Base-by-base conservation (phyloP, 2,329 filamentous ascomycete species). In the Colletotrichum sp. region DNA sequence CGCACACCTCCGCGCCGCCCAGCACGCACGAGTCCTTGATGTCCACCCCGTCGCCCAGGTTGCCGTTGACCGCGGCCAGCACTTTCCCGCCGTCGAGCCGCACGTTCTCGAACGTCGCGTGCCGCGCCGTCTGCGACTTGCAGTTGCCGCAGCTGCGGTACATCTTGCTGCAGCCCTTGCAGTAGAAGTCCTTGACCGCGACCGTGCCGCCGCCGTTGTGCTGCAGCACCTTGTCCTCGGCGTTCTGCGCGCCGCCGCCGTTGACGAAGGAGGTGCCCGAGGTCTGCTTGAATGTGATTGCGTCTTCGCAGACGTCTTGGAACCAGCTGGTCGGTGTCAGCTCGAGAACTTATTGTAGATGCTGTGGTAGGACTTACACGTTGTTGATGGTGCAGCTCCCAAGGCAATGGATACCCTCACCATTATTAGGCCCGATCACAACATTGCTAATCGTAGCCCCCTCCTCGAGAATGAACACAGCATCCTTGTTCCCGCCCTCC, bases 81-180 rank as follows among this genome's bases (percentile, higher is more conserved):
- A 83, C 82, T 55, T 83, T 79, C 75, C 87, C 86, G 75, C 84
- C 83, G 69, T 82, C 81, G 75, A 85, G 84, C 59, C 82, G 85
- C 78, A 89, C 83, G 78, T 87, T 87, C 77, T 86, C 83, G 73
- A 90, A 85, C 63, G 86, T 84, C 70, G 87, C 85, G 75, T 84
- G 82, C 73, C 88, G 85, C 63, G 82, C 76, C 82, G 76, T 83
- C 81, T 52, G 77, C 83, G 59, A 0, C n/a, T 81, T 83, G 83
- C 88, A 90, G 83, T 90, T 88, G 66, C 87, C 87, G 79, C 87
- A 89, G 27, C 83, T 84, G 71, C 88, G 85, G 80, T 88, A 88
- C 25, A 89, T 80, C 77, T 89, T 89, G 57, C 87, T 87, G 55
- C 86, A 86, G 77, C 84, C 82, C 76, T 83, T 82, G 71, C 85